Evolutionary conservation across 768 basidiomycete genomes (phyloP).

Genomic region (Tubosaeta sp.): DNA sequence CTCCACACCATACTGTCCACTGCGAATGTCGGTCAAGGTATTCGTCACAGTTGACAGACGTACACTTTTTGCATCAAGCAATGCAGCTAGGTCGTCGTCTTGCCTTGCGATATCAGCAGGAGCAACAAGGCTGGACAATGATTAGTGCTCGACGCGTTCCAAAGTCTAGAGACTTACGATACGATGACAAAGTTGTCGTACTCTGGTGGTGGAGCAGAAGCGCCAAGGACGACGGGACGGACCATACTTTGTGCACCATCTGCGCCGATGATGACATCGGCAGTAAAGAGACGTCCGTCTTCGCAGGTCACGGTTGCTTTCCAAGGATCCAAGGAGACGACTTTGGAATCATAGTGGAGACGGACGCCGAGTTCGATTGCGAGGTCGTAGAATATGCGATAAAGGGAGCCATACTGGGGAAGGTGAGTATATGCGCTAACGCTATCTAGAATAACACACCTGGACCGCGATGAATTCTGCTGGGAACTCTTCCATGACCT

Average conservation of each 20-base stretch:
- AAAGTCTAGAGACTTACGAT: slow-evolving; percentile 3
- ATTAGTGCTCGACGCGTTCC: not conserved
- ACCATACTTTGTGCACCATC: slow-evolving; percentile 52
- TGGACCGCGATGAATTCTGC: slow-evolving; percentile 45
- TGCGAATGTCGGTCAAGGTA: not conserved
- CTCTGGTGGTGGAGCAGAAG: slow-evolving; percentile 4
- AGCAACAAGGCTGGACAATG: slow-evolving; percentile 7
- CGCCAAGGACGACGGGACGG: slow-evolving; percentile 30
- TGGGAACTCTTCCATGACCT: slow-evolving; percentile 41
- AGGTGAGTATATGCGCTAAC: not conserved
- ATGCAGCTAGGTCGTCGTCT: slow-evolving; percentile 13
- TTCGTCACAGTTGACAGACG: not conserved
- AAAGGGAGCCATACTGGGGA: slow-evolving; percentile 49
- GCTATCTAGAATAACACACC: slow-evolving; percentile 25
- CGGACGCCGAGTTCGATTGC: slow-evolving; percentile 44
- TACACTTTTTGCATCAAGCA: slow-evolving; percentile 13
- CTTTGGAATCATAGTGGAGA: slow-evolving; percentile 39
- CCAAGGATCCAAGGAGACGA: slow-evolving; percentile 34
- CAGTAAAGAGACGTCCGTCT: slow-evolving; percentile 39
- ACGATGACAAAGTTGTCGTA: slow-evolving; percentile 13
- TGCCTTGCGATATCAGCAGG: slow-evolving; percentile 15
- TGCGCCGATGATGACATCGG: slow-evolving; percentile 57
- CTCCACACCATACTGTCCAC: slow-evolving; percentile 22
- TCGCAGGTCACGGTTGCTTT: slow-evolving; percentile 29
- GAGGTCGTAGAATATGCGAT: slow-evolving; percentile 43